These are phyloP conservation scores for Colletotrichum sojae DNA, from an alignment of 2,329 filamentous ascomycete genomes.

Conservation along the genomic window DNA sequence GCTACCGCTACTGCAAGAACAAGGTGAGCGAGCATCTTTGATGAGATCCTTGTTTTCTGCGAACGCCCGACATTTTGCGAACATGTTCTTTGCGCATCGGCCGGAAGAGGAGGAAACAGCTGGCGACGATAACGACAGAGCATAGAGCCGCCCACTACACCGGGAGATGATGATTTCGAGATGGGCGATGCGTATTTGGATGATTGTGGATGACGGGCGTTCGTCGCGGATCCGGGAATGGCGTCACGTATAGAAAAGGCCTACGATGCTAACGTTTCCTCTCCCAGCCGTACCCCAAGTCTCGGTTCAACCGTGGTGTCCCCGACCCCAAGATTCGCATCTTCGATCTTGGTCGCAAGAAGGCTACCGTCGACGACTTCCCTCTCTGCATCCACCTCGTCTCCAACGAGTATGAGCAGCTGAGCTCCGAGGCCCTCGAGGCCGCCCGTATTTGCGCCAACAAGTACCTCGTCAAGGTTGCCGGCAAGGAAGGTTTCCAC, in stretches of 20 bases:
- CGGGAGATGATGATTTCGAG: not conserved
- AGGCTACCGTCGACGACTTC: conserved; percentile 99
- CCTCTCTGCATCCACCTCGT: conserved; percentile 99
- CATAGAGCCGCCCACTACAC: not conserved
- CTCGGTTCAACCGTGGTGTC: conserved; percentile 99
- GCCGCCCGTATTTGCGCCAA: conserved; percentile 99
- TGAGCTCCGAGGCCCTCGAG: conserved; percentile 99
- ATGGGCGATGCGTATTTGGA: not conserved
- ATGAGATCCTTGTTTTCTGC: conserved; percentile 13
- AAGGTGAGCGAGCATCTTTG: conserved; percentile 76
- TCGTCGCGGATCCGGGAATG: not conserved
- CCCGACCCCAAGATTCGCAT: conserved; percentile 89
- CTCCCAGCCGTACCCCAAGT: conserved; percentile 94
- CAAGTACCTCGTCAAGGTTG: conserved; percentile 88
- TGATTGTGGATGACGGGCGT: not conserved
- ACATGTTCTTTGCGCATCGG: conserved; percentile 33
- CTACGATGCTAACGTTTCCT: not conserved
- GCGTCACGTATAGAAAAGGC: not conserved
- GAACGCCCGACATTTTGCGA: conserved; percentile 11
- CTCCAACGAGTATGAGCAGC: conserved; percentile 99
- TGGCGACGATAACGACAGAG: not conserved
- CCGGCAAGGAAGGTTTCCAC: conserved; percentile 82
- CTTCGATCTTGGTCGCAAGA: conserved; percentile 99
- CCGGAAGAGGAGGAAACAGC: conserved; percentile 9
- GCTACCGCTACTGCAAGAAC: conserved; percentile 99